A percentile compares a stretch with the other conserved stretches of the same genome.
Evolutionary conservation across 345 rosid genomes (phyloP).

Genomic region (Pistacia vera): DNA sequence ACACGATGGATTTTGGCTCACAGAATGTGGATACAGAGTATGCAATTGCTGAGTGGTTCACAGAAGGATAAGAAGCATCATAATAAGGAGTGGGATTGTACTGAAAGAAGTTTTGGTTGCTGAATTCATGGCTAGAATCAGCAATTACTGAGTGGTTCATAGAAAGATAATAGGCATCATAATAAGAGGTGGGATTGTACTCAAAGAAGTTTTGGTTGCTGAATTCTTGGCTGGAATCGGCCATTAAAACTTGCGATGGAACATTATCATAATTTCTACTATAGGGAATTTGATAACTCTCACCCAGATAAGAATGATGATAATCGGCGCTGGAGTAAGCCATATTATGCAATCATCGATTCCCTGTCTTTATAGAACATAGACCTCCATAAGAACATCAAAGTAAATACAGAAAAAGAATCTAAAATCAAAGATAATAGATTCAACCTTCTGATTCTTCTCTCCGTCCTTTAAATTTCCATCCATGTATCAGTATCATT

Average conservation of each 20-base stretch:
- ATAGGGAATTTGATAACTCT: constrained; percentile 9
- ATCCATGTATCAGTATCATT: not conserved
- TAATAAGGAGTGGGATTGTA: constrained; percentile 12
- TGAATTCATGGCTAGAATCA: too few species aligned
- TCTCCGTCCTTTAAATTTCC: too few species aligned
- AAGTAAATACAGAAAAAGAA: not conserved
- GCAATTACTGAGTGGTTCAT: constrained; percentile 21
- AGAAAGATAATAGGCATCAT: constrained; percentile 21
- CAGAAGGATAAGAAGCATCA: constrained; percentile 20
- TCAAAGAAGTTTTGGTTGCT: not conserved
- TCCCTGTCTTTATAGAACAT: not conserved
- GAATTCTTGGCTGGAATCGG: constrained; percentile 13
- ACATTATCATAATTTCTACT: constrained; percentile 8
- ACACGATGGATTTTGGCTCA: constrained; percentile 38
- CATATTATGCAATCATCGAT: constrained; percentile 16
- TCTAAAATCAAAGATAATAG: too few species aligned
- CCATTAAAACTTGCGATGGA: constrained; percentile 9
- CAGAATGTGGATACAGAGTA: constrained; percentile 48
- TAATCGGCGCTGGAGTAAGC: constrained; percentile 26
- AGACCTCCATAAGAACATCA: not conserved
- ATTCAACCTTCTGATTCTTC: too few species aligned
- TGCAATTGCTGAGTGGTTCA: constrained; percentile 21
- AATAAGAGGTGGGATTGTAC: constrained; percentile 11
- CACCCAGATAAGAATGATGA: constrained; percentile 9
- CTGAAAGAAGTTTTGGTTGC: too few species aligned